These are phyloP conservation scores for Fremontodendron californicum DNA, from an alignment of 345 rosid genomes.

Conservation along the genomic window DNA sequence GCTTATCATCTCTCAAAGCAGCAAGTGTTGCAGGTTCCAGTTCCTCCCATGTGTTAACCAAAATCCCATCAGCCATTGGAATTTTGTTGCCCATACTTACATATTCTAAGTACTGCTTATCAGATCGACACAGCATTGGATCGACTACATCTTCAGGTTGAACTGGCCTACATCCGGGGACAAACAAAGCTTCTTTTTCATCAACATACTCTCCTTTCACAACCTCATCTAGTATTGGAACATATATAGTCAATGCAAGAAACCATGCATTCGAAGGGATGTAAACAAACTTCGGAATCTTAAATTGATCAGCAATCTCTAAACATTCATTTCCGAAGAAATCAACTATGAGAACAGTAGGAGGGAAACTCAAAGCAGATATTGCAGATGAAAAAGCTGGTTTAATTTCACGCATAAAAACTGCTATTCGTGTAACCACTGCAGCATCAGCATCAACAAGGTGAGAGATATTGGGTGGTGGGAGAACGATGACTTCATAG, in stretches of 20 bases:
- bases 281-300: constrained; percentile 33
- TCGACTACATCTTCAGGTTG: constrained; percentile 40
- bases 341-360: constrained; percentile 49
- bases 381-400: constrained; percentile 34
- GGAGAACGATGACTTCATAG: constrained; percentile 29
- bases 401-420: constrained; percentile 38
- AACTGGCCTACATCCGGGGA: constrained; percentile 56
- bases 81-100: constrained; percentile 20
- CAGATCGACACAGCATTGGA: constrained; percentile 31
- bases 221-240: constrained; percentile 30
- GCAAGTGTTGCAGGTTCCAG: constrained; percentile 34
- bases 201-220: constrained; percentile 41
- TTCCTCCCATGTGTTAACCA: constrained; percentile 63
- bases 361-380: constrained; percentile 24
- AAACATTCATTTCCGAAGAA: constrained; percentile 40
- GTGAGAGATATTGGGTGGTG: constrained; percentile 31
- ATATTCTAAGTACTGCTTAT: constrained; percentile 22
- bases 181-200: constrained; percentile 28
- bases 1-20: constrained; percentile 30
- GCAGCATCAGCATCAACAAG: constrained; percentile 27
- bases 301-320: constrained; percentile 33
- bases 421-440: constrained; percentile 19
- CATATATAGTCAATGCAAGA: constrained; percentile 34
- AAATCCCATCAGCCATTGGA: constrained; percentile 42
- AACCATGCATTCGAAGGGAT: constrained; percentile 46